Conservation (phyloP, 768 basidiomycete genomes). For the Cantharellus anzutake region DNA sequence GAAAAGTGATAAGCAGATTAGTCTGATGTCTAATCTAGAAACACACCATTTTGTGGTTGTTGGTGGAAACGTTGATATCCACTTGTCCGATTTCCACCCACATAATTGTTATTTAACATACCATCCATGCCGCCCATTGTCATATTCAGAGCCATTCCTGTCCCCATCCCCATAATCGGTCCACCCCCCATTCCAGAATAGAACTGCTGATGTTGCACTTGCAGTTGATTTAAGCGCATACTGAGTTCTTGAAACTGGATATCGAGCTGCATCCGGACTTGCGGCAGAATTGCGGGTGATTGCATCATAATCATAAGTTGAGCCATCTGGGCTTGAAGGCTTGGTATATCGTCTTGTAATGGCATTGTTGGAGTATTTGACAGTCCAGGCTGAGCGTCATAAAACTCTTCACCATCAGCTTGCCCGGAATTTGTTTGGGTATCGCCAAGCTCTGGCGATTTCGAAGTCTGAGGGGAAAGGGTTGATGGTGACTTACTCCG, state of each 20-base stretch:
- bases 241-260: not conserved
- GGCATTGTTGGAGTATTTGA: not conserved
- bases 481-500: too few species aligned
- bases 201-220: not conserved
- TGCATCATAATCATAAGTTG: not conserved
- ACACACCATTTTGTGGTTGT: not conserved
- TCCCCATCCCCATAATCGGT: not conserved
- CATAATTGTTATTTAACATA: not conserved
- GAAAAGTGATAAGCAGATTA: not conserved
- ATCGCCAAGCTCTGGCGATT: too few species aligned
- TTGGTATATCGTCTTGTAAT: not conserved
- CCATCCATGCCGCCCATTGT: not conserved
- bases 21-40: not conserved
- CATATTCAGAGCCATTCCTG: not conserved
- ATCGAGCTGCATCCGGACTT: not conserved
- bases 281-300: not conserved
- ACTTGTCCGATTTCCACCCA: not conserved
- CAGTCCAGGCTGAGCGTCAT: not conserved
- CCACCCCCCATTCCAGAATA: not conserved
- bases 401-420: slow-evolving; percentile 7
- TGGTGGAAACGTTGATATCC: too few species aligned
- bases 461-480: too few species aligned
- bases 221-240: not conserved
- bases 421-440: too few species aligned
- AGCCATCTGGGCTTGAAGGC: not conserved